phyloP scores from a whole-genome alignment of 73 alveolate genomes.

The Durusdinium trenchii region DNA sequence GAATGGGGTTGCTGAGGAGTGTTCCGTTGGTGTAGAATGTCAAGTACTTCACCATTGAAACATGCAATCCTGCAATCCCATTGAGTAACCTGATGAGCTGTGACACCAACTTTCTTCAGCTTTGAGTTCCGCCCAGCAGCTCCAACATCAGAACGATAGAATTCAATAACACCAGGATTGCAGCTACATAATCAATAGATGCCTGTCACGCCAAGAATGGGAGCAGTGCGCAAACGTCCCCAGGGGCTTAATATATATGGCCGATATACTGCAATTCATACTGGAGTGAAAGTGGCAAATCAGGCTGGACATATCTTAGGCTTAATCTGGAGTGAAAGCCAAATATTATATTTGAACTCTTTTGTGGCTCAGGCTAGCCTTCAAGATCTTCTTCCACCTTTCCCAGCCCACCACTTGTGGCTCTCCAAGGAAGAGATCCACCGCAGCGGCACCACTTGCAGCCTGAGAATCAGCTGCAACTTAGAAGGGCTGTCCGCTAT shows the following conservation, averaged over 20 bases:
- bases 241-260: background rate
- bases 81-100: no score
- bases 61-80: no score
- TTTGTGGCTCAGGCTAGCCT: background rate
- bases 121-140: background rate
- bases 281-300: background rate
- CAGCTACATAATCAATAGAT: conserved; percentile 27
- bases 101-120: no score
- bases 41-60: no score
- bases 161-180: conserved; percentile 22
- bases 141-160: conserved; percentile 43
- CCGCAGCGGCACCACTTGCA: background rate
- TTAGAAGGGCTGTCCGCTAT: no score
- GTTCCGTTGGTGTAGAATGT: no score
- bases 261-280: background rate
- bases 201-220: conserved; percentile 32
- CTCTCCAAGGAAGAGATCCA: conserved; percentile 31
- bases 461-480: background rate
- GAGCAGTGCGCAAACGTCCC: background rate
- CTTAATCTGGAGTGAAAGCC: background rate
- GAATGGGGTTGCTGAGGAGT: no score
- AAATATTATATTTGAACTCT: background rate
- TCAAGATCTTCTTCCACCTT: conserved; percentile 32
- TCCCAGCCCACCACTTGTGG: conserved; percentile 15
- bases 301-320: background rate